phyloP scores from a whole-genome alignment of 106 monocot species.

The Acorus gramineus region DNA sequence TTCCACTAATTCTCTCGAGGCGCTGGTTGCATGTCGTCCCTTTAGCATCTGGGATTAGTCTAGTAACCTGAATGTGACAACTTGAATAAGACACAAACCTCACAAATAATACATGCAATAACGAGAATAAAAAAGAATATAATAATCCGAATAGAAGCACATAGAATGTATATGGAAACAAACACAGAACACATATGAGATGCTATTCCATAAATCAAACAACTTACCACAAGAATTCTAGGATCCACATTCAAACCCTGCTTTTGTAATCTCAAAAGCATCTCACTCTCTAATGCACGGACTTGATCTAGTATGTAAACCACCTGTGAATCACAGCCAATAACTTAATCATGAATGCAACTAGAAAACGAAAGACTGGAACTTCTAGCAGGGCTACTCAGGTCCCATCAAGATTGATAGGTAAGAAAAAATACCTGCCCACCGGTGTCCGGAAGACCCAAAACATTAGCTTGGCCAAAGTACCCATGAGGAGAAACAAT shows the following conservation, averaged over 20 bases:
- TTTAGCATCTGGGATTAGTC: slow-evolving; percentile 88
- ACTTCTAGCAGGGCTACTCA: too few relatives aligned
- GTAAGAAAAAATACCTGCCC: slow-evolving; percentile 57
- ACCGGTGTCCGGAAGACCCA: slow-evolving; percentile 88
- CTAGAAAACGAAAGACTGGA: too few relatives aligned
- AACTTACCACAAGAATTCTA: slow-evolving; percentile 73
- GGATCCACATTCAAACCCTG: slow-evolving; percentile 77
- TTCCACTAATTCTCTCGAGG: slow-evolving; percentile 81
- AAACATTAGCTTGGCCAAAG: slow-evolving; percentile 90
- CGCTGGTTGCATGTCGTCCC: slow-evolving; percentile 93
- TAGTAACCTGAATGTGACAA: slow-evolving; percentile 50
- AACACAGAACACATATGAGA: not conserved
- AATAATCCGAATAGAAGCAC: not conserved
- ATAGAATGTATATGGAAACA: not conserved
- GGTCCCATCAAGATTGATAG: too few relatives aligned
- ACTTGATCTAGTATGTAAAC: slow-evolving; percentile 98
- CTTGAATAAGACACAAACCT: not conserved
- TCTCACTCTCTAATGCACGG: slow-evolving; percentile 75
- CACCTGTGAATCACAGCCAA: slow-evolving; percentile 20
- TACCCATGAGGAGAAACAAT: slow-evolving; percentile 91
- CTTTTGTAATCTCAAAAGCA: slow-evolving; percentile 70
- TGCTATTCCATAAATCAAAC: not conserved
- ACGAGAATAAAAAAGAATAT: not conserved
- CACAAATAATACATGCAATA: not conserved
- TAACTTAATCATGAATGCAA: not conserved